These are phyloP conservation scores for Vachellia pachyceras DNA, from an alignment of 306 rosid species.

Conservation along the genomic window DNA sequence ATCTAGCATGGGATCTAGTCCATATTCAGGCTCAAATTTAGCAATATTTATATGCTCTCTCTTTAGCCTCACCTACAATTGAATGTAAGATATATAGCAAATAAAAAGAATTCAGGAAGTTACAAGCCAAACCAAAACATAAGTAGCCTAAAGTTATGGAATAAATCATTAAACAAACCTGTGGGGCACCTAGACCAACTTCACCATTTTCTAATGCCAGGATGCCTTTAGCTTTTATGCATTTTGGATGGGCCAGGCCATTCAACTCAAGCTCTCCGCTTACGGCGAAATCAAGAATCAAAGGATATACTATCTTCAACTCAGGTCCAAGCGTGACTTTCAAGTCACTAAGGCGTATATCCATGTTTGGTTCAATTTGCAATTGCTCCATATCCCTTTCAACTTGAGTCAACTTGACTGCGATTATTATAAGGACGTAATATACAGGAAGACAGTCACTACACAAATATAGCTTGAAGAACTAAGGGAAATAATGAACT, in stretches of 20 bases:
- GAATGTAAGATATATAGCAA: slow-evolving; percentile 32
- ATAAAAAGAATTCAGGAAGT: slow-evolving; percentile 30
- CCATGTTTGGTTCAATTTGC: slow-evolving; percentile 64
- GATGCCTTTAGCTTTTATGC: slow-evolving; percentile 79
- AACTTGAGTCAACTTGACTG: slow-evolving; percentile 57
- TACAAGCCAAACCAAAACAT: slow-evolving; percentile 26
- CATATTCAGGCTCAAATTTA: slow-evolving; percentile 90
- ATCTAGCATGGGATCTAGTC: slow-evolving; percentile 94
- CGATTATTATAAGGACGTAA: slow-evolving; percentile 34
- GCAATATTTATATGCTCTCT: slow-evolving; percentile 84
- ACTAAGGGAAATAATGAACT: neutral
- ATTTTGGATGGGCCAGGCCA: slow-evolving; percentile 81
- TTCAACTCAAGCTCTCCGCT: slow-evolving; percentile 93
- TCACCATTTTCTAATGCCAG: slow-evolving; percentile 87
- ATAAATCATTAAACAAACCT: slow-evolving; percentile 59
- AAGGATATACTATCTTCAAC: slow-evolving; percentile 87
- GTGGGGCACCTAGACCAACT: slow-evolving; percentile 94
- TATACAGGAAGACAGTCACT: slow-evolving; percentile 3
- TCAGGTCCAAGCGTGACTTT: slow-evolving; percentile 93
- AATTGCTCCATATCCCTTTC: slow-evolving; percentile 66
- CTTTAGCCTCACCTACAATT: slow-evolving; percentile 83
- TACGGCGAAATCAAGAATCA: slow-evolving; percentile 78
- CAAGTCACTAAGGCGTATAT: slow-evolving; percentile 77
- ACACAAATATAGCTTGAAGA: slow-evolving; percentile 18
- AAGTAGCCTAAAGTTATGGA: slow-evolving; percentile 29